phyloP scores from a whole-genome alignment of 495 filamentous ascomycete genomes.

The Aspergillus bridgeri region DNA sequence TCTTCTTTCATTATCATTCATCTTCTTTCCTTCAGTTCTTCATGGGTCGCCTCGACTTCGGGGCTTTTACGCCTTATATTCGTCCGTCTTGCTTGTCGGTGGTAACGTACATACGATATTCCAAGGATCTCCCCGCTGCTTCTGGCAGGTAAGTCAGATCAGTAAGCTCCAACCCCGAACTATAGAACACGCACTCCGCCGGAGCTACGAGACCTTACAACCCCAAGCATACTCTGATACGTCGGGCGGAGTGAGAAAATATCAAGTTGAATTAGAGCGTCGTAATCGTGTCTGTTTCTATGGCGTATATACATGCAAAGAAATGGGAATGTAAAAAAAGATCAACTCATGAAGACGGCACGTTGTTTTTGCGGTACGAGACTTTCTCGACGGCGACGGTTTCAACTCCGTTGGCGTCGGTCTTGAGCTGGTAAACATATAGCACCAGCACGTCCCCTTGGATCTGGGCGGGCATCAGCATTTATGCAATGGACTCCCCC shows the following conservation, averaged over 20 bases:
- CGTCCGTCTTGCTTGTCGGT: neutral
- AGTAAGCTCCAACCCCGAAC: too few relatives aligned
- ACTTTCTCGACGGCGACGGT: constrained; percentile 97
- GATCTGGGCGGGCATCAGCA: constrained; percentile 53
- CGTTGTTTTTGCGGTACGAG: constrained; percentile 81
- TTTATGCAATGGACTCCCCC: neutral
- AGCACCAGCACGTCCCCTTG: constrained; percentile 96
- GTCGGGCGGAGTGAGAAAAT: neutral
- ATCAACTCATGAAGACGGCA: constrained; percentile 33
- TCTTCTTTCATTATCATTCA: neutral
- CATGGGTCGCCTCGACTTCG: too few relatives aligned
- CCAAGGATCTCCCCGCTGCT: too few relatives aligned
- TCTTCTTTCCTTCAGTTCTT: neutral
- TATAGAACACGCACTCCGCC: neutral
- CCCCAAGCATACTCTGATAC: neutral
- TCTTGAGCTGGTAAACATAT: constrained; percentile 95
- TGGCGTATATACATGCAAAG: constrained; percentile 33
- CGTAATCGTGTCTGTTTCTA: constrained; percentile 23
- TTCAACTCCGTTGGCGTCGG: constrained; percentile 81
- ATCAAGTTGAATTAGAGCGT: constrained; percentile 11
- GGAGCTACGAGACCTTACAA: neutral
- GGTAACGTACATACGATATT: too few relatives aligned
- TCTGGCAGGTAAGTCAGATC: too few relatives aligned
- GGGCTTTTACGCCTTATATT: neutral
- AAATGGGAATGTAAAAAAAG: neutral